Percentiles rank a stretch among this genome's conserved stretches.
Evolutionary conservation across 768 basidiomycete genomes (phyloP).

Genomic region (Sarcodon sp.): DNA sequence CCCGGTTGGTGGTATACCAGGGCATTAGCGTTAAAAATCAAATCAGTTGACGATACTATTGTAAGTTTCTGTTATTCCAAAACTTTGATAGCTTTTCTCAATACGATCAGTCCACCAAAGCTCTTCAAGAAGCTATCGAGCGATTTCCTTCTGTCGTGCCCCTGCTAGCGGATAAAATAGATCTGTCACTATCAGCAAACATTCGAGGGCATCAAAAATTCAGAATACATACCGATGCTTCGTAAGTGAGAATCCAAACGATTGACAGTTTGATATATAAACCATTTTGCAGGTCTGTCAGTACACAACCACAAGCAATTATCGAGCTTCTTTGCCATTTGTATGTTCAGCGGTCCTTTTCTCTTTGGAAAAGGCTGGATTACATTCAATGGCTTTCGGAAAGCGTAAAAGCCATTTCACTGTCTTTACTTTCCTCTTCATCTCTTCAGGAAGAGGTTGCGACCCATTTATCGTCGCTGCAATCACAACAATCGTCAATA

Average conservation of each 20-base stretch:
- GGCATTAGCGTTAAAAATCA: constrained; percentile 46
- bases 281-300: constrained; percentile 5
- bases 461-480: constrained; percentile 25
- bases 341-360: constrained; percentile 66
- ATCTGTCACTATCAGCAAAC: constrained; percentile 44
- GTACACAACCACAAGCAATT: constrained; percentile 25
- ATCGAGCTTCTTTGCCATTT: constrained; percentile 80
- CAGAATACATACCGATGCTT: constrained; percentile 53
- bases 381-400: constrained; percentile 55
- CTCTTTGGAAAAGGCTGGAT: constrained; percentile 71
- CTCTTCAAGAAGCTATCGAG: constrained; percentile 59
- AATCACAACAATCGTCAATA: constrained; percentile 34
- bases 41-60: constrained; percentile 16
- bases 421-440: constrained; percentile 15
- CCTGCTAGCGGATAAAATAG: constrained; percentile 77
- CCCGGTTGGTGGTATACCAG: constrained; percentile 72
- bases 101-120: constrained; percentile 36
- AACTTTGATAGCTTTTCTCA: neutral
- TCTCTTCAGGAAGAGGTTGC: constrained; percentile 20
- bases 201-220: constrained; percentile 53
- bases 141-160: constrained; percentile 76
- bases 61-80: neutral
- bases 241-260: constrained; percentile 24
- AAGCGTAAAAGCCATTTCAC: constrained; percentile 34
- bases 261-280: neutral